Evolutionary conservation across 2,329 filamentous ascomycete species (phyloP).

Genomic region (Rhynchosporium graminicola): DNA sequence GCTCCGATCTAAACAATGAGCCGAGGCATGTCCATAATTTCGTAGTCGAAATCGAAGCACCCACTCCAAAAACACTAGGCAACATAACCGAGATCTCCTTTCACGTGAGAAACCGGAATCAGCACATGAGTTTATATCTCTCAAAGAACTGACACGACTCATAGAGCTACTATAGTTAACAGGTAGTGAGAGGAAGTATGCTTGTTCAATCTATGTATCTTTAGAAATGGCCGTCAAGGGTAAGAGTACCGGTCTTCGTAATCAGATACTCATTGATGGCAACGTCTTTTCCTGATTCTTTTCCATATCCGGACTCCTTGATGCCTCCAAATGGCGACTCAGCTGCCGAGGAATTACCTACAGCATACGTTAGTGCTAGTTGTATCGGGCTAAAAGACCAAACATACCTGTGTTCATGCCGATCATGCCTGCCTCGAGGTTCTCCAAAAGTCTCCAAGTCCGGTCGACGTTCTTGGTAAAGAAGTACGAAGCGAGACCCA

Average conservation of each 20-base stretch:
- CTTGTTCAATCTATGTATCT: not conserved
- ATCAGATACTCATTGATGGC: slow-evolving; percentile 63
- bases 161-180: not conserved
- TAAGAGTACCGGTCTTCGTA: slow-evolving; percentile 66
- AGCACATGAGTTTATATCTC: not conserved
- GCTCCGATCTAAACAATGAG: not conserved
- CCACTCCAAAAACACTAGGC: not conserved
- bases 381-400: not conserved
- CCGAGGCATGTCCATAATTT: slow-evolving; percentile 11
- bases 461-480: slow-evolving; percentile 70
- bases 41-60: not conserved
- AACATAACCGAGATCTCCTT: slow-evolving; percentile 2
- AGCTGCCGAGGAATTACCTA: slow-evolving; percentile 63
- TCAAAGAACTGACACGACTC: not conserved
- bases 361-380: slow-evolving; percentile 11
- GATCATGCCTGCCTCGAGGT: slow-evolving; percentile 69
- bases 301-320: slow-evolving; percentile 68
- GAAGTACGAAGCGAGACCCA: slow-evolving; percentile 67
- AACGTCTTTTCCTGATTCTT: slow-evolving; percentile 67
- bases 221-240: slow-evolving; percentile 56
- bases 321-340: slow-evolving; percentile 69
- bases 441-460: slow-evolving; percentile 65
- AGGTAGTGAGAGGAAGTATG: too few relatives aligned
- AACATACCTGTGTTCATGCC: slow-evolving; percentile 59
- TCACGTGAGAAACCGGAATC: not conserved